phyloP scores from a whole-genome alignment of 116 monocot species.

The Cymodocea nodosa region DNA sequence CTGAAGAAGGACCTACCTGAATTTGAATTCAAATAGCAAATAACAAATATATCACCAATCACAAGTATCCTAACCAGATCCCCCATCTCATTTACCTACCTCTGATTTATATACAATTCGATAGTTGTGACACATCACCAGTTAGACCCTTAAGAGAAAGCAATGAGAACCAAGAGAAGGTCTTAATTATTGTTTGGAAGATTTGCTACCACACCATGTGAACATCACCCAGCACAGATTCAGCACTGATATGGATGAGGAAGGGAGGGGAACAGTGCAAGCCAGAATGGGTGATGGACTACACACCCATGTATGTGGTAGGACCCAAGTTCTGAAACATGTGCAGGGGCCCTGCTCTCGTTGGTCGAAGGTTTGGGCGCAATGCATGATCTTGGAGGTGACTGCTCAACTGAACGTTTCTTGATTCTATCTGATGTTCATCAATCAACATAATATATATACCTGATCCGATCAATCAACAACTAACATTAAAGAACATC shows the following conservation, averaged over 20 bases:
- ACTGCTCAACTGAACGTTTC: conserved; percentile 4
- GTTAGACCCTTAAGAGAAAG: too few species aligned
- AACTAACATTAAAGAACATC: too few species aligned
- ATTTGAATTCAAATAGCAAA: too few species aligned
- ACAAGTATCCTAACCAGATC: too few species aligned
- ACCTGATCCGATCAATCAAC: too few species aligned
- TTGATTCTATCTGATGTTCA: not conserved
- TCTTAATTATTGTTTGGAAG: conserved; percentile 1
- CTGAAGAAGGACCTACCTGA: too few species aligned
- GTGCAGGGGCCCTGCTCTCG: not conserved
- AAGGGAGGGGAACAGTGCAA: not conserved
- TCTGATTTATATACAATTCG: too few species aligned
- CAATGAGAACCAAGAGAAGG: too few species aligned
- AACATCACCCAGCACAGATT: not conserved
- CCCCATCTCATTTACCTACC: too few species aligned
- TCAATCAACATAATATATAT: not conserved
- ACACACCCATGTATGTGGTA: not conserved
- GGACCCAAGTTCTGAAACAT: not conserved
- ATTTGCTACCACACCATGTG: conserved; percentile 8
- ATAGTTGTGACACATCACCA: too few species aligned
- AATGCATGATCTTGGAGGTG: not conserved
- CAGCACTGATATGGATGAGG: not conserved
- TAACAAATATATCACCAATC: too few species aligned
- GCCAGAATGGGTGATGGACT: not conserved
- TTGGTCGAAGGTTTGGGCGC: not conserved